Evolutionary conservation across 352 stramenopile species (phyloP), one percentile per base, ranked within the genome.

Genomic region (Phytophthora rubi): DNA sequence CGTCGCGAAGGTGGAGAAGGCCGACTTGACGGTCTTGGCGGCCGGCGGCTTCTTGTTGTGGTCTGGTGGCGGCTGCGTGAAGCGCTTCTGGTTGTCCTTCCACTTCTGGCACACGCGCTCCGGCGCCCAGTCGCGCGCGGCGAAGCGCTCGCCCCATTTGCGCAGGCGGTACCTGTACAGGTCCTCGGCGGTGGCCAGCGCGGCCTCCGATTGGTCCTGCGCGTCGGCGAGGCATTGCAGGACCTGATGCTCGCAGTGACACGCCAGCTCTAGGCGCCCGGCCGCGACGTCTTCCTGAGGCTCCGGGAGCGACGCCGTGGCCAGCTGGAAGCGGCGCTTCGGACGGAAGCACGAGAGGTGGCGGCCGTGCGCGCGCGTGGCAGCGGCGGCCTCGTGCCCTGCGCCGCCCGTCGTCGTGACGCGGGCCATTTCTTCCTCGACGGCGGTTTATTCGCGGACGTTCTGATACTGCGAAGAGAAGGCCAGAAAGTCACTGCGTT

Each of bases 301-400:
- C 6, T 33, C 37, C 28, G 62, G 42, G 21, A 55, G 13, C 21
- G 53, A 39, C 9, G 54, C 62, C 21, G 21, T 62, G 2, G 47
- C 26, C 12, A 77, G 67, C 4, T 70, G 61, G 53, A 90, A 93
- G 18, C 86, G 83, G 53, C 81, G 73, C n/a, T 69, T 79, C 13
- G 86, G 79, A 0, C 83, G 83, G 70, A 92, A 93, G 60, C 86
- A 93, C 33, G 79, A 70, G 35, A 93, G 73, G 1, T 83, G 79
- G 44, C 66, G 60, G 6, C 86, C 86, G 51, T 93, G 85, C 32
- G 62, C 48, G 16, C 35, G 35, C 2, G 9, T 13, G 9, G 35
- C 35, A 42, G 35, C 35, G 35, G 35, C 4, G 10, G 10, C 35
- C 35, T 8, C 33, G 33, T 12, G 33, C 33, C 33, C 33, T 6